phyloP scores from a whole-genome alignment of 441 rosid species.

The Melastoma candidum region DNA sequence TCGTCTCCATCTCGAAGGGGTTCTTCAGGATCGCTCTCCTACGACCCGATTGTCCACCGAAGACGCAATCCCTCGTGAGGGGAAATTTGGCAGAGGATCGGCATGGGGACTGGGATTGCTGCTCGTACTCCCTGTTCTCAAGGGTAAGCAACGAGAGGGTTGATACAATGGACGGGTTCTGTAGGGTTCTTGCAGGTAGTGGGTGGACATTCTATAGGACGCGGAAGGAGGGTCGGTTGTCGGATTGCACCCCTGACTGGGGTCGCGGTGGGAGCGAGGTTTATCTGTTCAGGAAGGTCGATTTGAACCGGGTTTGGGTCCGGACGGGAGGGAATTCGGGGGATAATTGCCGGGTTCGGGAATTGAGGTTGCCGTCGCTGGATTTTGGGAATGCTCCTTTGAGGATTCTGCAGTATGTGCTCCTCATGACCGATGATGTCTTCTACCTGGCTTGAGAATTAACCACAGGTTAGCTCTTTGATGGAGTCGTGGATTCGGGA shows the following conservation, averaged over 20 bases:
- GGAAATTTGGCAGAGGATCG: conserved; percentile 2
- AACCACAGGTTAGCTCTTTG: too few relatives aligned
- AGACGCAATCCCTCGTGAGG: not conserved
- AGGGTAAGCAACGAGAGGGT: conserved; percentile 32
- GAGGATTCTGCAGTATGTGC: conserved; percentile 55
- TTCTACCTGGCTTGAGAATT: conserved; percentile 39
- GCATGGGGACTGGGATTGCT: conserved; percentile 45
- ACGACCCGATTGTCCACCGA: not conserved
- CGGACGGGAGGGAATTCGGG: conserved; percentile 4
- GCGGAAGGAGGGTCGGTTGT: conserved; percentile 23
- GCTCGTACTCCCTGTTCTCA: conserved; percentile 43
- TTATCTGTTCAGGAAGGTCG: conserved; percentile 58
- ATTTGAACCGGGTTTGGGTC: conserved; percentile 36
- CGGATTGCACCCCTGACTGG: not conserved
- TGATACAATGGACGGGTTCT: conserved; percentile 50
- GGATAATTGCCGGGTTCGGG: conserved; percentile 50
- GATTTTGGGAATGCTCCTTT: conserved; percentile 61
- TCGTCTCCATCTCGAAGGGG: conserved; percentile 48
- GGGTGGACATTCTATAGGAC: conserved; percentile 67
- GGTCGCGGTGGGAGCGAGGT: conserved; percentile 18
- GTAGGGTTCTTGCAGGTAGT: conserved; percentile 41
- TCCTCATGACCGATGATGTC: conserved; percentile 56
- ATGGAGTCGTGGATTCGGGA: too few relatives aligned
- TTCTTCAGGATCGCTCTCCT: conserved; percentile 49
- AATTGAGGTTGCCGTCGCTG: conserved; percentile 50